Evolutionary conservation across 345 rosid species (phyloP), one percentile per base, ranked within the genome.

Genomic region (Fremontodendron californicum): DNA sequence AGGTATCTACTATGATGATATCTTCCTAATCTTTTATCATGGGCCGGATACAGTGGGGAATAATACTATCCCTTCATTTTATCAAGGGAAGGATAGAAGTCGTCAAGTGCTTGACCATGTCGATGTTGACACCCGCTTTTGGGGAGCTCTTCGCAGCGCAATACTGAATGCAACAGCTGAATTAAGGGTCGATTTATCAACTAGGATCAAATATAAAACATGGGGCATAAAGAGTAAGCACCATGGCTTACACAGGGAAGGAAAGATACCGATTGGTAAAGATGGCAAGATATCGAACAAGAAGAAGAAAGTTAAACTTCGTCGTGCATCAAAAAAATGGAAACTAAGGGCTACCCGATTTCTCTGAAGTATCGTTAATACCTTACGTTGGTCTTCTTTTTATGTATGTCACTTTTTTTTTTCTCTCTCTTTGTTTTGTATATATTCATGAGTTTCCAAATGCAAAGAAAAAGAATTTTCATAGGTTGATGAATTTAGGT

Each of bases 251-350:
- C 29, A 75, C 25, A 23, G 78, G 70, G 78, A 79, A 80, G 88
- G 87, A 6, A 49, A 2, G 6, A 23, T 84, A 16, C 75, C 77
- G 0, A 21, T 89, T 52, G 86, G 89, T 19, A 55, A 86, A 27
- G 85, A 82, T 73, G 92, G 92, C 29, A 85, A 87, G 77, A 81
- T 89, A 19, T 35, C 76, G 4, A 82, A 77, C 29, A 85, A 81
- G 79, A 85, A 84, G 83, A 89, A 87, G 79, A 82, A 82, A 84
- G 69, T 85, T 37, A 85, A 87, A 80, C 81, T 89, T 18, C 85
- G 74, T 31, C 23, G 10, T 70, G 63, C 66, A 23, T 67, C 81
- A 43, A 81, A 71, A 74, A 84, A 79, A 76, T 74, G 60, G 81
- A 77, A 60, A 74, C 62, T 57, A 62, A 78, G 63, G 74, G 49